Evolutionary conservation across 805 yeast genomes (phyloP).

Genomic region (Ogataea neopini): DNA sequence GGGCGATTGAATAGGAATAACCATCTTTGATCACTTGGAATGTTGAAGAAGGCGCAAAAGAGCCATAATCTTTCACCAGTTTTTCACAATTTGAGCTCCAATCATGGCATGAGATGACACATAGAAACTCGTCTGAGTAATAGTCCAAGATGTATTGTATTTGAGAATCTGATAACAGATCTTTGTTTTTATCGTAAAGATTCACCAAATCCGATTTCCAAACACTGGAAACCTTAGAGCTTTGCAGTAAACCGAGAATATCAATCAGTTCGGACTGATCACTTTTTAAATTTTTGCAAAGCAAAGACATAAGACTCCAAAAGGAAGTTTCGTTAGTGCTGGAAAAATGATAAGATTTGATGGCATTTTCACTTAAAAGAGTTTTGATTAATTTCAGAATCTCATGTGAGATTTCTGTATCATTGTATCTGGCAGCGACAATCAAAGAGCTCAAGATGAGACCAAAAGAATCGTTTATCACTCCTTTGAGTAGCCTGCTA

Average conservation of each 20-base stretch:
- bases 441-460: constrained; percentile 18
- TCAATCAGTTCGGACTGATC: neutral
- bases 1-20: constrained; percentile 17
- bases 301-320: constrained; percentile 18
- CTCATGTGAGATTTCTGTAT: constrained; percentile 15
- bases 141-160: constrained; percentile 43
- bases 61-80: constrained; percentile 42
- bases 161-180: constrained; percentile 21
- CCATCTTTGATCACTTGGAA: constrained; percentile 23
- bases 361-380: neutral
- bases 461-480: constrained; percentile 20
- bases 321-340: constrained; percentile 8
- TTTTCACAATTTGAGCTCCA: constrained; percentile 52
- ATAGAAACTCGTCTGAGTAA: constrained; percentile 49
- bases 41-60: constrained; percentile 35
- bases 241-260: constrained; percentile 23
- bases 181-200: constrained; percentile 22
- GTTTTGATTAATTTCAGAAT: constrained; percentile 5
- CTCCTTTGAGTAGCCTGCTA: constrained; percentile 15
- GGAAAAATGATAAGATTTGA: constrained; percentile 13
- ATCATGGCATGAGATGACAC: constrained; percentile 51
- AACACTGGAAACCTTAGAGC: constrained; percentile 10
- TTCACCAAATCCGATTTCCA: constrained; percentile 14
- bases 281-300: neutral
- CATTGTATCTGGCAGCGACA: constrained; percentile 10